These are phyloP conservation scores for Luffa acutangula DNA, from an alignment of 306 rosid genomes.

Conservation along the genomic window DNA sequence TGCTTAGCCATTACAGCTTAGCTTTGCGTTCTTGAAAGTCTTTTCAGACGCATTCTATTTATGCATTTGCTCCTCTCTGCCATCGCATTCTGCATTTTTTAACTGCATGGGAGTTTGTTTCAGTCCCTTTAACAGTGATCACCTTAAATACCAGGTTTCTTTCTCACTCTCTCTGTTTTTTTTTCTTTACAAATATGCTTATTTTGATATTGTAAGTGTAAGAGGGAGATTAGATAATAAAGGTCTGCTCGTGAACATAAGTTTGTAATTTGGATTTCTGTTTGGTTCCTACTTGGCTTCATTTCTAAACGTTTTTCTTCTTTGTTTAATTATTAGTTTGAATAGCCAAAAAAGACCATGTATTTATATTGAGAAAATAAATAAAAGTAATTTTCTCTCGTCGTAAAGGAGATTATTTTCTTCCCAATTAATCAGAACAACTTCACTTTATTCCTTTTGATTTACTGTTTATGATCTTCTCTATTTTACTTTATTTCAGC, in stretches of 20 bases:
- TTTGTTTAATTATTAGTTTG: not conserved
- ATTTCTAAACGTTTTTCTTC: not conserved
- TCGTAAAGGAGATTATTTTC: not conserved
- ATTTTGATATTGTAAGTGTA: not conserved
- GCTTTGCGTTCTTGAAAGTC: not conserved
- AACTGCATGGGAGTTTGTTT: constrained; percentile 4
- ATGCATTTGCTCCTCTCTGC: not conserved
- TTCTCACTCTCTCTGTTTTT: not conserved
- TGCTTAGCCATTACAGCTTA: not conserved
- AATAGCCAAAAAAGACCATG: not conserved
- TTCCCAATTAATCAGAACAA: not conserved
- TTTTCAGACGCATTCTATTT: not conserved
- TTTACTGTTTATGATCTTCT: constrained; percentile 3
- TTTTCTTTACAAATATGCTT: not conserved
- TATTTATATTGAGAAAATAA: not conserved
- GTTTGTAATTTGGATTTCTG: not conserved
- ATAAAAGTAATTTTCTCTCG: not conserved
- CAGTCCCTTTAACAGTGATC: not conserved
- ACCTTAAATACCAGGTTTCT: not conserved
- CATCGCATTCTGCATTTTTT: constrained; percentile 2
- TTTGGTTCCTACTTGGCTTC: not conserved
- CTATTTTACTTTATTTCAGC: constrained; percentile 3
- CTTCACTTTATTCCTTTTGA: not conserved
- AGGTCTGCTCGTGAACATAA: not conserved
- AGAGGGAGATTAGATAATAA: not conserved